Base-by-base conservation (phyloP, 2,329 filamentous ascomycete genomes). In the Fusarium piperis region DNA sequence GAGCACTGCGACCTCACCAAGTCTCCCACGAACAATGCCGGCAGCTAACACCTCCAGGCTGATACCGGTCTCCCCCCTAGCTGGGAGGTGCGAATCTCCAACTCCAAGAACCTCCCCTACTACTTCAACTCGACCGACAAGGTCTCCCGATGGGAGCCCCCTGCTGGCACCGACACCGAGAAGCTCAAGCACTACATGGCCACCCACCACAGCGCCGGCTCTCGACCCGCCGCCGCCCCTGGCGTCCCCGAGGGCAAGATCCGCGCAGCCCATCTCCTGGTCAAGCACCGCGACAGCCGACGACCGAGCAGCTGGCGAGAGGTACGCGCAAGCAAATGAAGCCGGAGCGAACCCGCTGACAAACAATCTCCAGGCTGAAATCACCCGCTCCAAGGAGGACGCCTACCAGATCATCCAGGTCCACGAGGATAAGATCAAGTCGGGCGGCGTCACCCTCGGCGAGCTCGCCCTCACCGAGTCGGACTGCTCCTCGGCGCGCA, bases 51-150 rank as follows among this genome's bases (percentile, higher is more conserved):
- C 28, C 7, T 30, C 12, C 75, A 92, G 90, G 84, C 88, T 79
- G 92, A 94, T 63, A 91, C 92, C 75, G 95, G 95, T 81, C 90
- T 98, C 71, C 95, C 95, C 70, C 82, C 90, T 56, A 90, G 91
- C 81, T 98, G 95, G 95, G 96, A 98, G 85, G 94, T 99, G 79
- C 94, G 96, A 81, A 94, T 97, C 85, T 97, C 94, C 82, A 97
- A 98, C 86, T 97, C 94, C 83, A 98, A 98, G 87, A 97, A 97
- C 84, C 92, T 98, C 36, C 96, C 96, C 38, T 99, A 99, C 87
- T 99, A 98, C 87, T 98, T 98, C 92, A 97, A 98, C 84, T 86
- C 92, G 51, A 85, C 84, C 75, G 93, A 94, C 71, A 95, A 95
- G 81, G 91, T 94, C 80, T 98, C 96, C 71, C 90, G 94, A 83